Evolutionary conservation across 495 filamentous ascomycete genomes (phyloP), one percentile per base, ranked within the genome.

Genomic region (Venustampulla echinocandica): DNA sequence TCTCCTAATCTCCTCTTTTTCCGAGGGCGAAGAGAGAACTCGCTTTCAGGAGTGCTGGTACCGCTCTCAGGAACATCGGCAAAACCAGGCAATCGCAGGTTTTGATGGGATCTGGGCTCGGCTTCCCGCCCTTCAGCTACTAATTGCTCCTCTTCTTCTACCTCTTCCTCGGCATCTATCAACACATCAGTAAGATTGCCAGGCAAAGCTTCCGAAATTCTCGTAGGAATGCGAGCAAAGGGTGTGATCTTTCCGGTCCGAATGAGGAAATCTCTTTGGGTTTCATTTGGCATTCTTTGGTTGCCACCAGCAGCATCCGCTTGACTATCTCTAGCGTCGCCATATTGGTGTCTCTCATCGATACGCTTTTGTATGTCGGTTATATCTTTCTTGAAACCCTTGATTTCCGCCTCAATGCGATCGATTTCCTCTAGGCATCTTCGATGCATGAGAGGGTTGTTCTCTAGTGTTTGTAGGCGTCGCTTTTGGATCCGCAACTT

Each of bases 241-340:
- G 92, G 92, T 0, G 92, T 98, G 54, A 98, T 98, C 63, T 97
- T 95, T 42, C 92, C 92, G 0, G 90, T 98, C 4, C 92, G 77
- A 25, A 98, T 90, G 39, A 98, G 74, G 61, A 87, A 97, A 22
- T 93, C 88, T 38, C 90, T 76, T 42, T 85, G 79, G 11, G 74
- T 87, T 65, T 97, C 92, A 54, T 82, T 80, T 13, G 85, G 79
- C 48, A 89, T 61, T 42, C 75, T 77, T 69, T 70, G 52, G 27
- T 76, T 74, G 3, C 70, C 71, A 37, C 30, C 25, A 14, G 24
- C n/a, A 38, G 56, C 56, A 1, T 62, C 63, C 18, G 69, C 63
- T 5, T 58, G 55, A 1, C 56, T 56, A 14, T 65, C 61, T 36
- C 77, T 64, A 1, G 44, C 53, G n/a, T 57, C 62, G 22, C 61